Percentiles rank a stretch among this genome's conserved stretches.
These are phyloP conservation scores for Spergularia marina DNA, from an alignment of 148 eudicot species.

Conservation along the genomic window DNA sequence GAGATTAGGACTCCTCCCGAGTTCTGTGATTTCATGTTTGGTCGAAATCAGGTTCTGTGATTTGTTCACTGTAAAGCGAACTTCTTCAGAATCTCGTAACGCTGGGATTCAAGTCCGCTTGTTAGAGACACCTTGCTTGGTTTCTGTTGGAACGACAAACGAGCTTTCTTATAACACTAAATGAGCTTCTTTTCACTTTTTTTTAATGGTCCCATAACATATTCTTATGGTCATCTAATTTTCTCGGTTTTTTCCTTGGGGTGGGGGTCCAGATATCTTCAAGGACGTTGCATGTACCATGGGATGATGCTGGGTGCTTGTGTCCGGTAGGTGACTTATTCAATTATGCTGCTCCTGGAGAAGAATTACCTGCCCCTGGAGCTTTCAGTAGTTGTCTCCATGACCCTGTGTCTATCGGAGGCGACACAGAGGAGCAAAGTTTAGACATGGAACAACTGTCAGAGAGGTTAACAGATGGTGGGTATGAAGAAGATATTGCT, in stretches of 20 bases:
- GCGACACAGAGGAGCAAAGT: constrained; percentile 23
- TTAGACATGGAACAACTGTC: constrained; percentile 30
- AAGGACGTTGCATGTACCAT: constrained; percentile 87
- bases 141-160: neutral
- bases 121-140: neutral
- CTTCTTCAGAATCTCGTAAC: neutral
- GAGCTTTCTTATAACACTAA: too few relatives aligned
- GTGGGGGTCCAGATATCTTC: constrained; percentile 60
- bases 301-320: constrained; percentile 95
- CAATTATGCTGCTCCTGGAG: constrained; percentile 90
- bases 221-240: constrained; percentile 6
- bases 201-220: neutral
- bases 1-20: neutral
- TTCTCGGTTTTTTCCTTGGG: constrained; percentile 16
- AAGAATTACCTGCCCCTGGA: constrained; percentile 36
- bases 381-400: constrained; percentile 14
- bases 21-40: neutral
- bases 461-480: constrained; percentile 76
- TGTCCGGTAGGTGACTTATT: constrained; percentile 97
- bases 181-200: neutral
- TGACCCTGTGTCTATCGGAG: constrained; percentile 24
- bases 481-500: constrained; percentile 59
- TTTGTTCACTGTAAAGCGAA: neutral
- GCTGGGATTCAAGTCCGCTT: neutral
- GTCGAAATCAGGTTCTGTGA: too few relatives aligned